Base-by-base conservation (phyloP, 192 early-diverging fungal genomes). In the Coemansia sp. region DNA sequence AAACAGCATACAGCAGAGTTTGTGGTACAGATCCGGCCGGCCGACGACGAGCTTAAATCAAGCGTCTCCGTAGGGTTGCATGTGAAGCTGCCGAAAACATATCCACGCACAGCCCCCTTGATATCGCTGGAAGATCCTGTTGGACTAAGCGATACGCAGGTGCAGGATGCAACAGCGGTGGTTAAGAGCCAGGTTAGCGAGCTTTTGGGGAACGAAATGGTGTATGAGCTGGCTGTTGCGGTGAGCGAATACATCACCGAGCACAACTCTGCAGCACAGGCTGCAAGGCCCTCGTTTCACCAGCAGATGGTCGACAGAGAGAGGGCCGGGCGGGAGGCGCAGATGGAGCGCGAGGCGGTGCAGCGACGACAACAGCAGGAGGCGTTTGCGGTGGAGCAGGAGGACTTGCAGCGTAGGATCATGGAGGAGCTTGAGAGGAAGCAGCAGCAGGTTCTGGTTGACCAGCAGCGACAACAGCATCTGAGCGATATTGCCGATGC, bases 71-170 rank as follows among this genome's bases (percentile, higher is more conserved):
- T 63, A 8, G 77, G 77, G 19, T 54, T 80, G 40, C 74, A 60
- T 8, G 61, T 85, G n/a, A 77, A 74, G 45, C 49, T 92, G 59
- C 80, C 89, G 13, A 87, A 85, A 64, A 85, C 89, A 6, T 92
- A 92, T 69, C 91, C 91, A 6, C 83, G 81, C 41, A 78, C 77
- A 21, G 77, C 81, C 55, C 90, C 91, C 2, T 86, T 89, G 54
- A 48, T 90, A 16, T 69, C 76, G 15, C 47, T 91, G 10, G 78
- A 85, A 39, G 78, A 82, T 41, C 70, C 78, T 5, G 74, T 65
- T 40, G 90, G 90, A 6, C 73, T 92, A 5, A 78, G 81, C 40
- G 67, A 72, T 8, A 76, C 75, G 21, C 82, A 89, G 55, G 63
- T 85, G 15, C 77, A 80, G 21, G 77, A 82, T 41, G 73, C 89